Conservation (phyloP, 1,284 basidiomycete species). For the Cutaneotrichosporon mucoides region DNA sequence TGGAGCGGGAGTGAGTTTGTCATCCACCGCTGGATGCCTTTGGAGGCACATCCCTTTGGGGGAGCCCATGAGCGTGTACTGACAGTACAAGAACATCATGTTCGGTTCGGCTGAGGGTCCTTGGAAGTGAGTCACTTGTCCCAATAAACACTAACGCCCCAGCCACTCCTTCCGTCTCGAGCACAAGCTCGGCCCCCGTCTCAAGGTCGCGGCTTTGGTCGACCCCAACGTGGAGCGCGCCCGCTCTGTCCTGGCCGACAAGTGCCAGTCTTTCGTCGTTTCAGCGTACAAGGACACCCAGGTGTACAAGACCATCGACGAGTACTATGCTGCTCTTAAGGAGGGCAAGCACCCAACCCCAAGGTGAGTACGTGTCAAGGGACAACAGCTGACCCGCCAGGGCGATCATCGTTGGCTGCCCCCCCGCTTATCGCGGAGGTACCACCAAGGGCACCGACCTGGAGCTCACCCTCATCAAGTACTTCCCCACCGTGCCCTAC, state of each 20-base stretch:
- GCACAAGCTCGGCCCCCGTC: slow-evolving; percentile 90
- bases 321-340: slow-evolving; percentile 68
- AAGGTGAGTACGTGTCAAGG: slow-evolving; percentile 42
- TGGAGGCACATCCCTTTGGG: neutral
- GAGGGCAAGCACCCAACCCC: slow-evolving; percentile 46
- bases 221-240: slow-evolving; percentile 86
- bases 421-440: slow-evolving; percentile 87
- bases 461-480: slow-evolving; percentile 81
- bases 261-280: slow-evolving; percentile 89
- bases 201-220: slow-evolving; percentile 92
- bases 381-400: slow-evolving; percentile 15
- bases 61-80: neutral
- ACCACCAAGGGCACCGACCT: slow-evolving; percentile 69
- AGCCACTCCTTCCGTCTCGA: slow-evolving; percentile 87
- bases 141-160: neutral
- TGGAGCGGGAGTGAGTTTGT: slow-evolving; percentile 63
- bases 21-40: too few species aligned
- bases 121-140: slow-evolving; percentile 29
- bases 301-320: slow-evolving; percentile 81
- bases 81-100: slow-evolving; percentile 66
- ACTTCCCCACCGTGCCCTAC: slow-evolving; percentile 85
- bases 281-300: slow-evolving; percentile 91
- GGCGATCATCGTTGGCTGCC: slow-evolving; percentile 85
- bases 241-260: slow-evolving; percentile 73
- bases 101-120: slow-evolving; percentile 78